Evolutionary conservation across 2,329 filamentous ascomycete species (phyloP).

Genomic region (Aureobasidium lini): DNA sequence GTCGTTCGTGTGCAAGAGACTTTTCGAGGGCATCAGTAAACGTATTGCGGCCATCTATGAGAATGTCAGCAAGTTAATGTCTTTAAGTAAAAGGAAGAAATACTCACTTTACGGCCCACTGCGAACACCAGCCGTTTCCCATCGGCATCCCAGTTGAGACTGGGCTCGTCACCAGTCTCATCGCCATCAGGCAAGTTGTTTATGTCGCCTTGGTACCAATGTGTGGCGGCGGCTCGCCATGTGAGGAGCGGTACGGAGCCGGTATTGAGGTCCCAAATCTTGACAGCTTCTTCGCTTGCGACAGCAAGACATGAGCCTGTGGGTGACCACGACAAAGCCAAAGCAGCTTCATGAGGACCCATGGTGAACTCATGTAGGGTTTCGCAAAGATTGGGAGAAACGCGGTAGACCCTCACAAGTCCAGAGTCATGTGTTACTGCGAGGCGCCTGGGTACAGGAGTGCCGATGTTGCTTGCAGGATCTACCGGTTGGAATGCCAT

Average conservation of each 20-base stretch:
- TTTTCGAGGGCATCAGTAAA: neutral
- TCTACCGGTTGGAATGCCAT: constrained; percentile 33
- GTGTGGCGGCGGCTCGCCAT: constrained; percentile 22
- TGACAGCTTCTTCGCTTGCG: constrained; percentile 36
- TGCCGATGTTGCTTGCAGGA: constrained; percentile 9
- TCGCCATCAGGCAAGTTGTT: constrained; percentile 16
- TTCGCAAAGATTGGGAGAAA: constrained; percentile 15
- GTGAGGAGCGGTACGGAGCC: constrained; percentile 20
- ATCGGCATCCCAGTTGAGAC: constrained; percentile 46
- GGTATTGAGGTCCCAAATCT: constrained; percentile 33
- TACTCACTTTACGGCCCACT: constrained; percentile 25
- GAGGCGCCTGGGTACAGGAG: constrained; percentile 20
- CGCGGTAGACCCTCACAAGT: constrained; percentile 34
- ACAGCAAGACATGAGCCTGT: constrained; percentile 37
- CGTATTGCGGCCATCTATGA: constrained; percentile 14
- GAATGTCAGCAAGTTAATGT: neutral
- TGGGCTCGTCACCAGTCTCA: constrained; percentile 23
- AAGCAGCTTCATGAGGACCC: constrained; percentile 24
- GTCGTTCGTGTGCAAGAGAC: neutral
- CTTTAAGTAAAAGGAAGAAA: neutral
- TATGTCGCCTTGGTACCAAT: constrained; percentile 17
- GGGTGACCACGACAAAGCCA: constrained; percentile 38
- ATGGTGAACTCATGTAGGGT: constrained; percentile 20
- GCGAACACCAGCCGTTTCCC: constrained; percentile 47
- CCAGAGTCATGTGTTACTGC: constrained; percentile 36